Conservation (phyloP, 1,284 basidiomycete species). For the Sphaerobolus stellatus region DNA sequence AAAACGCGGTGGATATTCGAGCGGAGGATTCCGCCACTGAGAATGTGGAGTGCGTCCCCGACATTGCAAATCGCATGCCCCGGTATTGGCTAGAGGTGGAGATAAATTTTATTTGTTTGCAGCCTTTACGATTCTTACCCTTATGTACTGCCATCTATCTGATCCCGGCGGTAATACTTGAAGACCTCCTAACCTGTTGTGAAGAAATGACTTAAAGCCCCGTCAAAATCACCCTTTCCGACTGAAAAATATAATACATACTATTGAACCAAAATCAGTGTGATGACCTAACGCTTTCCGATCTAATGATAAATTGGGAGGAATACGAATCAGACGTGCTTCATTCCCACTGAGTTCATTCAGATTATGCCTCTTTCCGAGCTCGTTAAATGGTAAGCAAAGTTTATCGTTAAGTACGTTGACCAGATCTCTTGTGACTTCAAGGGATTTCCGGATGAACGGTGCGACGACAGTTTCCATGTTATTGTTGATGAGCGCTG, state of each 20-base stretch:
- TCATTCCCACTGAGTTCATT: slow-evolving; percentile 58
- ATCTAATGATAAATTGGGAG: slow-evolving; percentile 34
- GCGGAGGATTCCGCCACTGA: slow-evolving; percentile 59
- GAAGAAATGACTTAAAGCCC: slow-evolving; percentile 51
- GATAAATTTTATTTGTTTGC: background rate
- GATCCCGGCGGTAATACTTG: slow-evolving; percentile 66
- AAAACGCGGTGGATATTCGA: too few relatives aligned
- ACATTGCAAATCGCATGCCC: slow-evolving; percentile 62
- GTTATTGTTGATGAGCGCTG: slow-evolving; percentile 46
- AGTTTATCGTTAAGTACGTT: slow-evolving; percentile 56
- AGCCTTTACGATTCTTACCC: slow-evolving; percentile 35
- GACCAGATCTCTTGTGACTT: slow-evolving; percentile 54
- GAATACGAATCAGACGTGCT: slow-evolving; percentile 55
- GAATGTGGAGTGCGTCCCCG: slow-evolving; percentile 56
- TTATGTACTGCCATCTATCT: slow-evolving; percentile 68
- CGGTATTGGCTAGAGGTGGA: slow-evolving; percentile 59
- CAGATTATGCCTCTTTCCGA: slow-evolving; percentile 46
- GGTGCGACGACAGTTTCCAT: slow-evolving; percentile 54
- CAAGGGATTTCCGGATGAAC: slow-evolving; percentile 58
- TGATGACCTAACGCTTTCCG: slow-evolving; percentile 49
- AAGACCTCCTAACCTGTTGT: slow-evolving; percentile 66
- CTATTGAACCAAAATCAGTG: slow-evolving; percentile 56
- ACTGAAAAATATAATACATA: slow-evolving; percentile 21
- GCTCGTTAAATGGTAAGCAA: slow-evolving; percentile 50
- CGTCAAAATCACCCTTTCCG: background rate